Conservation (phyloP, 164 flowering plant genomes). For the Warburgia ugandensis region DNA sequence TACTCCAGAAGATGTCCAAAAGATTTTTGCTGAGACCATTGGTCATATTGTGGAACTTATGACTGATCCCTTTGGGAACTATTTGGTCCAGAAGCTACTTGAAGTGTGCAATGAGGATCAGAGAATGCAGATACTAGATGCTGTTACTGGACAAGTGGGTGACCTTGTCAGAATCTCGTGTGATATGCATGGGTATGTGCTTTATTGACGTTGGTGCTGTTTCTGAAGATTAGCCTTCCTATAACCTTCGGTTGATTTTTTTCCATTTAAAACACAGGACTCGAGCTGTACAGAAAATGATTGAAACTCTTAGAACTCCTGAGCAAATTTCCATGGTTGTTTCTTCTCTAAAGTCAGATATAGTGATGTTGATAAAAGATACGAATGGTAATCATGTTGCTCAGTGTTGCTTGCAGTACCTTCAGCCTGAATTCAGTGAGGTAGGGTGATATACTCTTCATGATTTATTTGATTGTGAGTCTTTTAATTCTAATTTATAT, state of each 20-base stretch:
- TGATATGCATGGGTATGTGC: constrained; percentile 61
- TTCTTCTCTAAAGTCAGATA: constrained; percentile 46
- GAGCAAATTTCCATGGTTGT: constrained; percentile 55
- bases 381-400: constrained; percentile 76
- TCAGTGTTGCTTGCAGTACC: constrained; percentile 59
- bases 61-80: constrained; percentile 75
- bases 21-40: constrained; percentile 51
- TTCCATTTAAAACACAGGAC: constrained; percentile 38
- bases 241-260: background rate
- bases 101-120: constrained; percentile 66
- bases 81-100: constrained; percentile 72
- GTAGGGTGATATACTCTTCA: too few relatives aligned
- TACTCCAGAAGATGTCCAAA: constrained; percentile 35
- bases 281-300: constrained; percentile 67
- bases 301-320: constrained; percentile 53
- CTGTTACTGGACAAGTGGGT: constrained; percentile 37
- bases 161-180: constrained; percentile 49
- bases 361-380: constrained; percentile 52
- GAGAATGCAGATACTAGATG: constrained; percentile 37
- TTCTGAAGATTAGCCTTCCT: background rate
- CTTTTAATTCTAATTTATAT: too few relatives aligned
- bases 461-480: too few relatives aligned
- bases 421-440: constrained; percentile 40
- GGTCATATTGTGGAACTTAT: constrained; percentile 63
- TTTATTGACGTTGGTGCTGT: background rate